These are phyloP conservation scores for Cyclotella distinguenda DNA, from an alignment of 108 stramenopile species.

Conservation along the genomic window DNA sequence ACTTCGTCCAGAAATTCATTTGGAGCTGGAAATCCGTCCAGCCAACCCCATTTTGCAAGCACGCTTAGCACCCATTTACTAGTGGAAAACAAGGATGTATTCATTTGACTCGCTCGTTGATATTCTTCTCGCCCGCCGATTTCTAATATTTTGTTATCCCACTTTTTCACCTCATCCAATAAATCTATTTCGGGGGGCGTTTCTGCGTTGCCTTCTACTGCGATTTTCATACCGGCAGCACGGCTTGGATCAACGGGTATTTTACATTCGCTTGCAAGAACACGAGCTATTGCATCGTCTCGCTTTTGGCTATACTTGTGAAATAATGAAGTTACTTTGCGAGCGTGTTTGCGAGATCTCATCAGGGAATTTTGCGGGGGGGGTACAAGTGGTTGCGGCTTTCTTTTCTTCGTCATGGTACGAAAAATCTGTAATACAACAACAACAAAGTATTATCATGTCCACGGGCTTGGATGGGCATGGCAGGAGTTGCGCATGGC, in stretches of 20 bases:
- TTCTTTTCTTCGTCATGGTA: constrained; percentile 37
- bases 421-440: too few species aligned
- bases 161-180: constrained; percentile 34
- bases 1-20: too few species aligned
- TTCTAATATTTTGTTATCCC: constrained; percentile 56
- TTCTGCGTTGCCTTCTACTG: not conserved
- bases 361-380: constrained; percentile 40
- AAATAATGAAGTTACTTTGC: constrained; percentile 77
- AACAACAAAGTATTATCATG: too few species aligned
- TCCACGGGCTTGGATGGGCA: too few species aligned
- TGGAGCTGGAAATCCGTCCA: constrained; percentile 56
- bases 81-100: constrained; percentile 81
- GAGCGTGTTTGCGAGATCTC: constrained; percentile 73
- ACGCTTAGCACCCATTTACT: constrained; percentile 83
- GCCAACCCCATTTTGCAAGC: constrained; percentile 71
- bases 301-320: constrained; percentile 73
- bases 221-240: not conserved
- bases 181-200: constrained; percentile 8
- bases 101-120: constrained; percentile 85
- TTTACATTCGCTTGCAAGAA: constrained; percentile 5
- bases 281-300: constrained; percentile 53
- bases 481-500: too few species aligned
- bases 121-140: constrained; percentile 76
- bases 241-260: not conserved
- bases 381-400: constrained; percentile 34